These are phyloP conservation scores for Hericium alpestre DNA, from an alignment of 768 basidiomycete genomes.

Conservation along the genomic window DNA sequence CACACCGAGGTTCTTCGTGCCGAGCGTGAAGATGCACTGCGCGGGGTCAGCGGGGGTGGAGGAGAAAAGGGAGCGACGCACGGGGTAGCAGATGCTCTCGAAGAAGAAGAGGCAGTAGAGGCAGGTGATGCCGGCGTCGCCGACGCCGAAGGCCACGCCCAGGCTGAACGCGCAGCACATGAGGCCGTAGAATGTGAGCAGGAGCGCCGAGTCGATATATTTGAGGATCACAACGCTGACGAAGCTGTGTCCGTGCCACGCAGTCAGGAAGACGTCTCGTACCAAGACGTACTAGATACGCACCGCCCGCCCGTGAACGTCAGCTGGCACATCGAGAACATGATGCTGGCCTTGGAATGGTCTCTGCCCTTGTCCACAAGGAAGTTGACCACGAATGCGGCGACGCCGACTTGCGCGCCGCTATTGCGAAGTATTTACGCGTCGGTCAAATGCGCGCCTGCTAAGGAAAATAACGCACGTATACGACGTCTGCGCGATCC, in stretches of 20 bases:
- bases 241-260: constrained; percentile 29
- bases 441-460: background rate
- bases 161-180: constrained; percentile 43
- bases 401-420: constrained; percentile 59
- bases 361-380: constrained; percentile 50
- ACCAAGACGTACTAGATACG: constrained; percentile 4
- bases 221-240: constrained; percentile 50
- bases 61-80: constrained; percentile 16
- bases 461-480: constrained; percentile 28
- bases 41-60: background rate
- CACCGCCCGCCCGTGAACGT: constrained; percentile 55
- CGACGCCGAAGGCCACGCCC: constrained; percentile 37
- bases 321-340: constrained; percentile 66
- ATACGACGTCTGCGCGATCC: constrained; percentile 61
- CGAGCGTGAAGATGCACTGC: constrained; percentile 53
- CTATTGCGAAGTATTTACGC: constrained; percentile 16
- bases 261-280: background rate
- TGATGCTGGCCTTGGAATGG: constrained; percentile 42
- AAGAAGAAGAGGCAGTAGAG: constrained; percentile 63
- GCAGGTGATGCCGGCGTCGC: constrained; percentile 46
- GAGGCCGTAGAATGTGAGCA: constrained; percentile 44
- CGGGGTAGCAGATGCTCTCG: constrained; percentile 66
- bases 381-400: constrained; percentile 60
- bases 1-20: constrained; percentile 51
- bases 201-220: constrained; percentile 53